Evolutionary conservation across 1,284 basidiomycete genomes (phyloP).

Genomic region (Austroboletus novae-zelandiae): DNA sequence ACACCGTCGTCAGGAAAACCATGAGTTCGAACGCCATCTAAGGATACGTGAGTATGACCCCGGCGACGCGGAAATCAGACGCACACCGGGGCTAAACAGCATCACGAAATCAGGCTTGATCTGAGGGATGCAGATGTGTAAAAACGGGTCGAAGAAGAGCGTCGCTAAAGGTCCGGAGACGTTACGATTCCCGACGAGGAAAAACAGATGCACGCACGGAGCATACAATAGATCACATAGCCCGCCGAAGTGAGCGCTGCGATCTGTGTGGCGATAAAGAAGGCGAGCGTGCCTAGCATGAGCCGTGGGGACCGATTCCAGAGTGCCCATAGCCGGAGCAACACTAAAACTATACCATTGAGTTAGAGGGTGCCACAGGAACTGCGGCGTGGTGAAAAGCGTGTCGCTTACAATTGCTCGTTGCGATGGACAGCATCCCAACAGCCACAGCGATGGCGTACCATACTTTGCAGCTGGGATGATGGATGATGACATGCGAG

Average conservation of each 20-base stretch:
- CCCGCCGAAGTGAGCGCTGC: conserved; percentile 27
- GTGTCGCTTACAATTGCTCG: conserved; percentile 37
- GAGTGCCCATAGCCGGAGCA: conserved; percentile 44
- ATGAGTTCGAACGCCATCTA: conserved; percentile 40
- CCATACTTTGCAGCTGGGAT: conserved; percentile 37
- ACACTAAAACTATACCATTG: conserved; percentile 30
- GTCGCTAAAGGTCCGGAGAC: conserved; percentile 8
- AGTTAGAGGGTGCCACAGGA: not conserved
- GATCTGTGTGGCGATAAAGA: conserved; percentile 35
- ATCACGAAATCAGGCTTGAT: conserved; percentile 16
- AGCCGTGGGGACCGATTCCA: conserved; percentile 37
- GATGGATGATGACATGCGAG: not conserved
- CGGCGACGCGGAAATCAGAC: not conserved
- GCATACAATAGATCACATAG: conserved; percentile 29
- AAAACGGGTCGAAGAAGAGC: conserved; percentile 5
- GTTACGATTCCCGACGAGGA: not conserved
- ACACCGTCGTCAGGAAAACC: conserved; percentile 34
- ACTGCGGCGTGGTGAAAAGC: not conserved
- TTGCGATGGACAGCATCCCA: conserved; percentile 38
- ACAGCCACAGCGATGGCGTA: conserved; percentile 31
- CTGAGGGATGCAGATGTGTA: conserved; percentile 18
- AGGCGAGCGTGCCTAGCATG: conserved; percentile 34
- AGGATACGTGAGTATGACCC: not conserved
- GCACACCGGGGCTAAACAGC: conserved; percentile 37
- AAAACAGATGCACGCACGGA: conserved; percentile 28